Percentiles rank a stretch among this genome's conserved stretches.
phyloP scores from a whole-genome alignment of 2,329 filamentous ascomycete species.

The Leptographium procerum region DNA sequence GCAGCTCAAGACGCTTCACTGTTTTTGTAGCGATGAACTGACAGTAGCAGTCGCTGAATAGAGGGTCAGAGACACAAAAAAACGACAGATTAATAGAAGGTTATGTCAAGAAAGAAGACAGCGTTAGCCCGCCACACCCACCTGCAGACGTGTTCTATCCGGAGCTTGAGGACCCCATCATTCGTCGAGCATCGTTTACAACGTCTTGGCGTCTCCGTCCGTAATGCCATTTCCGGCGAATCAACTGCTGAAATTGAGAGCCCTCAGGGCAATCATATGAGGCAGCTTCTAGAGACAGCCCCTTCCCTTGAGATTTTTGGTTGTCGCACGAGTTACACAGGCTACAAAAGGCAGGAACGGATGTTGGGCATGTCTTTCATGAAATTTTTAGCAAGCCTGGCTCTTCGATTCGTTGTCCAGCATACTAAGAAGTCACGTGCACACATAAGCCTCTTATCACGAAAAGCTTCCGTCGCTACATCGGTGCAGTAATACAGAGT shows the following conservation, averaged over 20 bases:
- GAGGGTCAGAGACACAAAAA: not conserved
- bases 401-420: not conserved
- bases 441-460: not conserved
- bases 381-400: not conserved
- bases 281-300: not conserved
- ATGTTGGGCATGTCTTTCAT: not conserved
- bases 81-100: no score
- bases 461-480: not conserved
- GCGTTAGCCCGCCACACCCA: conserved; percentile 23
- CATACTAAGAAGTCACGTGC: not conserved
- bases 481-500: no score
- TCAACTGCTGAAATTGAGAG: no score
- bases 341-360: no score
- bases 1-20: conserved; percentile 54
- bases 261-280: not conserved
- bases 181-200: conserved; percentile 47
- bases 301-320: not conserved
- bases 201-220: conserved; percentile 12
- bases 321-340: not conserved
- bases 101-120: no score
- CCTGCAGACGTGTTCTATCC: conserved; percentile 49
- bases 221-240: not conserved
- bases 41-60: conserved; percentile 58
- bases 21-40: conserved; percentile 69
- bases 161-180: conserved; percentile 40